These are phyloP conservation scores for Ogataea sp. DNA, from an alignment of 805 yeast genomes.

Conservation along the genomic window DNA sequence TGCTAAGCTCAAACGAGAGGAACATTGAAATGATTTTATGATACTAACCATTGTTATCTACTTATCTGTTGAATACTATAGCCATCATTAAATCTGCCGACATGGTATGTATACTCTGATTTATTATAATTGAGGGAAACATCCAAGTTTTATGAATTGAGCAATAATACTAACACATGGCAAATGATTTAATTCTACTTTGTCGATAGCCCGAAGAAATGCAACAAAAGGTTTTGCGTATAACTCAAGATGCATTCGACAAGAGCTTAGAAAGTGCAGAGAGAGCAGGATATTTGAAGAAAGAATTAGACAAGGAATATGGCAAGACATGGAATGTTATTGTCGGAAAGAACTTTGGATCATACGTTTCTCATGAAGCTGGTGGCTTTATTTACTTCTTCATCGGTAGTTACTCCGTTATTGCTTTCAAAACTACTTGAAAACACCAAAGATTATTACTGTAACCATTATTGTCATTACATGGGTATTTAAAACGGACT, in stretches of 20 bases:
- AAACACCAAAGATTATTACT: background rate
- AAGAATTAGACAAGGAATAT: slow-evolving; percentile 49
- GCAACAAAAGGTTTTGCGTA: slow-evolving; percentile 39
- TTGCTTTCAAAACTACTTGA: slow-evolving; percentile 61
- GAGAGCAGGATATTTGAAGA: slow-evolving; percentile 57
- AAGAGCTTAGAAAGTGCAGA: slow-evolving; percentile 42
- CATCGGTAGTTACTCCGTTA: slow-evolving; percentile 58
- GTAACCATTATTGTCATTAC: background rate
- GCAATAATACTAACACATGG: background rate
- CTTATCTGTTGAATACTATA: background rate
- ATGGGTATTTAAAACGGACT: too few relatives aligned
- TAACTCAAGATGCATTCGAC: slow-evolving; percentile 37
- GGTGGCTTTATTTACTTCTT: slow-evolving; percentile 68
- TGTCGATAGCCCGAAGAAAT: slow-evolving; percentile 36
- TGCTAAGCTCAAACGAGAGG: too few relatives aligned
- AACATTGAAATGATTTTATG: too few relatives aligned
- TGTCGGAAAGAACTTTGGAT: slow-evolving; percentile 74
- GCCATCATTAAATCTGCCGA: slow-evolving; percentile 19
- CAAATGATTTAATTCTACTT: too few relatives aligned
- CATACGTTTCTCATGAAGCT: slow-evolving; percentile 68
- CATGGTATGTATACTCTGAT: slow-evolving; percentile 16
- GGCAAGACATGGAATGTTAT: slow-evolving; percentile 80
- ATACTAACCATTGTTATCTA: background rate
- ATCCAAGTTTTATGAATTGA: too few relatives aligned
- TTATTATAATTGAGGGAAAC: slow-evolving; percentile 31